Evolutionary conservation across 305 asterid species (phyloP), one percentile per base, ranked within the genome.

Genomic region (Fraxinus baroniana): DNA sequence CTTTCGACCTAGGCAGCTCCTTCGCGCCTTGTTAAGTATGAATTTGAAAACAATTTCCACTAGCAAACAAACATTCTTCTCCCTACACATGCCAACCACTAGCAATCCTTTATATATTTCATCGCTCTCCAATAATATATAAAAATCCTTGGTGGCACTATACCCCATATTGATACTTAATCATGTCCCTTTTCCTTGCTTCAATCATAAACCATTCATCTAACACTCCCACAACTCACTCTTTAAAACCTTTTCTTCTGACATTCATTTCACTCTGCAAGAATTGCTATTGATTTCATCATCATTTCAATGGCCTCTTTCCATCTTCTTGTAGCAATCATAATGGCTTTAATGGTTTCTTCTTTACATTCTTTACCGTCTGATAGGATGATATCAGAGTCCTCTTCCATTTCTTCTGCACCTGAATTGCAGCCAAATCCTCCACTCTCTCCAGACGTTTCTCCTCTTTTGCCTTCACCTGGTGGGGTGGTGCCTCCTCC

Each of bases 401-500:
- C 80, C 9, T 86, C 81, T 0, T 68, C 81, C 1, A 92, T 87
- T 44, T 84, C 97, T n/a, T 84, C 95, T 4, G 85, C 93, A 1
- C 93, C 95, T 37, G 87, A 93, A 0, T 41, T 83, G 44, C 76
- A 85, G 62, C 94, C 94, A n/a, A 81, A 83, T n/a, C 86, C 90
- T 30, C 90, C 93, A 12, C 5, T 93, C 46, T 87, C 98, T 7
- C 98, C 97, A 5, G 98, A 94, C 36, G 87, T 91, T 80, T 77
- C 95, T 18, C 98, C 98, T 5, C 97, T 94, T 36, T 79, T 94
- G 17, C 98, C 98, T 44, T 84, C 95, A 30, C 90, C 95, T 1
- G 90, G 91, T 26, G 87, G 89, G 72, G 62, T 85, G 60, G 77
- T 80, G 35, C 86, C 74, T 18, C 72, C 91, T 46, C 85, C 92